A percentile compares a stretch with the other conserved stretches of the same genome.
Evolutionary conservation across 2,329 filamentous ascomycete species (phyloP).

Genomic region (Chaetomiaceae sp.): DNA sequence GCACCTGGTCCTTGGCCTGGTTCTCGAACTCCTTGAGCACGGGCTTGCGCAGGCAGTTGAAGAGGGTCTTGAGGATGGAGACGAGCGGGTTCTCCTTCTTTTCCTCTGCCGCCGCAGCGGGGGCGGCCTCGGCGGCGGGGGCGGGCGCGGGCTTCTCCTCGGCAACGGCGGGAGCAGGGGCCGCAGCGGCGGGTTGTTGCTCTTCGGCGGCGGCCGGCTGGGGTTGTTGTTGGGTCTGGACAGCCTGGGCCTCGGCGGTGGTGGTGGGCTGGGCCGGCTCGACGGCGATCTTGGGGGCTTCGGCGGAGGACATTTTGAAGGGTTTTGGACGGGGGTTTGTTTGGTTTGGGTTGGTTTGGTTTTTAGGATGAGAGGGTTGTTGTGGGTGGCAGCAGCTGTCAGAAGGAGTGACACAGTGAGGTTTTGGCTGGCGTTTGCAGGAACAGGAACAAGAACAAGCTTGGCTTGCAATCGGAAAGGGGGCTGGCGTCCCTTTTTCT

Average conservation of each 20-base stretch:
- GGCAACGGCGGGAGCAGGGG: not conserved
- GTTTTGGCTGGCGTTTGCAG: not conserved
- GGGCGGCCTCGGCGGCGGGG: too few species aligned
- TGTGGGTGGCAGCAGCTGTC: not conserved
- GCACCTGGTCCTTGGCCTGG: not conserved
- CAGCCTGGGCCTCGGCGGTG: too few species aligned
- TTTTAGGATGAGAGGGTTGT: not conserved
- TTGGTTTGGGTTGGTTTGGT: not conserved
- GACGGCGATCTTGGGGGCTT: not conserved
- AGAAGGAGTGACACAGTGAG: not conserved
- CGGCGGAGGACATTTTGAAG: conserved; percentile 10
- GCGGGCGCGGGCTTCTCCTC: not conserved
- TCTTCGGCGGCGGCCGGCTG: not conserved
- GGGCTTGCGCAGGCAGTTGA: conserved; percentile 13
- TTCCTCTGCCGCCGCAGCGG: not conserved
- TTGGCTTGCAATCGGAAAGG: not conserved
- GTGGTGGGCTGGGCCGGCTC: conserved; percentile 2
- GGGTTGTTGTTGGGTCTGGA: not conserved
- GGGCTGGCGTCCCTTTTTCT: not conserved
- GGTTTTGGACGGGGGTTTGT: not conserved
- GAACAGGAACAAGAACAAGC: not conserved
- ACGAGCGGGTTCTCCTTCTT: conserved; percentile 15
- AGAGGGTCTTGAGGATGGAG: conserved; percentile 9
- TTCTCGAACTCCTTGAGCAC: not conserved
- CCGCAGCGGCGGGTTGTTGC: not conserved